A percentile compares a stretch with the other conserved stretches of the same genome.
These are phyloP conservation scores for Aspergillus saccharolyticus DNA, from an alignment of 495 filamentous ascomycete species.

Conservation along the genomic window DNA sequence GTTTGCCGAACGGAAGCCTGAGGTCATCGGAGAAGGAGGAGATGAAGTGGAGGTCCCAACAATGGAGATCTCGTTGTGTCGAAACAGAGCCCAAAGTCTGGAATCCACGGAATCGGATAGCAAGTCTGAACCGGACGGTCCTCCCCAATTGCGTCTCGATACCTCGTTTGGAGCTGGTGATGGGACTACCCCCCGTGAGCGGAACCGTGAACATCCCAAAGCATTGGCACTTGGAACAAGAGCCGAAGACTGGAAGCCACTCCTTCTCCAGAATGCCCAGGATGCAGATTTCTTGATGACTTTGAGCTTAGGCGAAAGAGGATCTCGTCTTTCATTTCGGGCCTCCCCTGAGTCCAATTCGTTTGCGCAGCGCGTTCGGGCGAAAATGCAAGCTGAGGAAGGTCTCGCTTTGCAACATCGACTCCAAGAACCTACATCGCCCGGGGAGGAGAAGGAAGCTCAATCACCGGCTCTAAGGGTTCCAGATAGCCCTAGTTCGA, in stretches of 20 bases:
- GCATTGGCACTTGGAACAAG: constrained; percentile 12
- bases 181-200: constrained; percentile 8
- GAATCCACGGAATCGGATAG: background rate
- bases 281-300: constrained; percentile 39
- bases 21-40: constrained; percentile 81
- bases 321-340: constrained; percentile 41
- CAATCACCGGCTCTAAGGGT: constrained; percentile 8
- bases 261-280: constrained; percentile 28
- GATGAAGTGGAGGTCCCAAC: constrained; percentile 71
- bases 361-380: constrained; percentile 53
- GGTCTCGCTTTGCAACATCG: constrained; percentile 58
- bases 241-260: constrained; percentile 22
- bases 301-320: constrained; percentile 25
- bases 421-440: constrained; percentile 28
- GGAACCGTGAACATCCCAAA: constrained; percentile 10
- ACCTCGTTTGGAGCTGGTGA: constrained; percentile 33
- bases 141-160: constrained; percentile 32
- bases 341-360: constrained; percentile 41
- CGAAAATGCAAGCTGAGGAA: constrained; percentile 71
- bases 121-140: constrained; percentile 1
- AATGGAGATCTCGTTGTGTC: constrained; percentile 57
- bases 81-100: constrained; percentile 39
- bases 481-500: constrained; percentile 24
- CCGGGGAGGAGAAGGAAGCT: constrained; percentile 21
- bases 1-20: constrained; percentile 62